A percentile compares a stretch with the other conserved stretches of the same genome.
These are phyloP conservation scores for Penicillium arizonense DNA, from an alignment of 495 filamentous ascomycete species.

Conservation along the genomic window DNA sequence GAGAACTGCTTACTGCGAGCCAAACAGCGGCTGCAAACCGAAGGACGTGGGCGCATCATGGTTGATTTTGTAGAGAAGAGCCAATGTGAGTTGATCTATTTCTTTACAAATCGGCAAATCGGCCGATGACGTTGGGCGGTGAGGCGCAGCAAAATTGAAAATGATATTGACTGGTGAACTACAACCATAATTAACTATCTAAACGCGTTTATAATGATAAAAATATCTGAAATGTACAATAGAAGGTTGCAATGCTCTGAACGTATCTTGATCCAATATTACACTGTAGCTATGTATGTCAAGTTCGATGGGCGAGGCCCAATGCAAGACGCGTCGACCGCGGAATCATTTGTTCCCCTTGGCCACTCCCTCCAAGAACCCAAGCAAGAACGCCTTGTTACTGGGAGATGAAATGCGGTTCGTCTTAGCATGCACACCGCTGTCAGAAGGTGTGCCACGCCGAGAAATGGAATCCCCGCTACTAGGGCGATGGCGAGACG, in stretches of 20 bases:
- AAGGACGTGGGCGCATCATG: slow-evolving; percentile 35
- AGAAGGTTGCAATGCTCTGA: no score
- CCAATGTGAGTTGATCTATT: slow-evolving; percentile 16
- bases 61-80: slow-evolving; percentile 6
- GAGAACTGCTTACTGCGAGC: slow-evolving; percentile 29
- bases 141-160: slow-evolving; percentile 26
- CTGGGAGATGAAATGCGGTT: slow-evolving; percentile 58
- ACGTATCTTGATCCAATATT: background rate
- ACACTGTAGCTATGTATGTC: background rate
- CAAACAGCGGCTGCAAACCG: slow-evolving; percentile 29
- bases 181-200: no score
- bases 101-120: slow-evolving; percentile 12
- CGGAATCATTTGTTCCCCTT: slow-evolving; percentile 37
- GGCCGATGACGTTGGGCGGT: slow-evolving; percentile 33
- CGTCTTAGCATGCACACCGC: slow-evolving; percentile 43
- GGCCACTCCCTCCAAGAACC: slow-evolving; percentile 66
- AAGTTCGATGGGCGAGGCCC: background rate
- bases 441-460: slow-evolving; percentile 36
- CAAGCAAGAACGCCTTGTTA: slow-evolving; percentile 75
- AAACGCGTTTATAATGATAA: no score
- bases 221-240: no score
- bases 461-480: slow-evolving; percentile 42
- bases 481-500: slow-evolving; percentile 30
- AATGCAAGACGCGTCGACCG: background rate
- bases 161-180: background rate